A percentile compares a stretch with the other conserved stretches of the same genome.
Evolutionary conservation across 306 rosid genomes (phyloP).

Genomic region (Gynostemma pentaphyllum): DNA sequence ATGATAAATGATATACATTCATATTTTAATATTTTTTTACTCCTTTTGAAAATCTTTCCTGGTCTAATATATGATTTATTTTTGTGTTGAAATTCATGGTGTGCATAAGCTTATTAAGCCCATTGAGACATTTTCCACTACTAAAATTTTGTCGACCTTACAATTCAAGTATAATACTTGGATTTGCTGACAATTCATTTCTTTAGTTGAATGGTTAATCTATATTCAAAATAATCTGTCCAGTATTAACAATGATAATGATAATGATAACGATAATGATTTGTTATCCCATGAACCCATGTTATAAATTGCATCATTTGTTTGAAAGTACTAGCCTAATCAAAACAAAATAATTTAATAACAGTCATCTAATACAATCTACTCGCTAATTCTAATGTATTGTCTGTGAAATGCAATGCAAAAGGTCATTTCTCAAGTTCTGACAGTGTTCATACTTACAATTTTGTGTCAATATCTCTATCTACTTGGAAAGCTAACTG

Average conservation of each 20-base stretch:
- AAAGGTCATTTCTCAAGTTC: not conserved
- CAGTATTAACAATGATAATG: too few relatives aligned
- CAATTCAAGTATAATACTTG: not conserved
- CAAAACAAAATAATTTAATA: not conserved
- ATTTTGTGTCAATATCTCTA: not conserved
- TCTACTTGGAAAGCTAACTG: constrained; percentile 1
- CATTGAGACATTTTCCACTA: not conserved
- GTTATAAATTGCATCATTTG: not conserved
- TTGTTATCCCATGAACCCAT: too few relatives aligned
- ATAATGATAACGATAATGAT: too few relatives aligned
- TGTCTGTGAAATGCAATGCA: not conserved
- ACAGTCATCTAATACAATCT: not conserved
- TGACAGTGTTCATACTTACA: not conserved
- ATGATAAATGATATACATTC: too few relatives aligned
- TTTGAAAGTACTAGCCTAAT: not conserved
- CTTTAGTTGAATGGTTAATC: not conserved
- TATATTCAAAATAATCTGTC: too few relatives aligned
- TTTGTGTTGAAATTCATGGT: not conserved
- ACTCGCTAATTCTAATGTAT: not conserved
- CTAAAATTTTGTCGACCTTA: not conserved
- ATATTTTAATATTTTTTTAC: not conserved
- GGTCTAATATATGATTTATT: not conserved
- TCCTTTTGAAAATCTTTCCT: not conserved
- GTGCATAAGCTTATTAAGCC: not conserved
- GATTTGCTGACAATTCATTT: not conserved